A percentile compares a stretch with the other conserved stretches of the same genome.
These are phyloP conservation scores for Phytophthora sp. DNA, from an alignment of 352 stramenopile genomes.

Conservation along the genomic window DNA sequence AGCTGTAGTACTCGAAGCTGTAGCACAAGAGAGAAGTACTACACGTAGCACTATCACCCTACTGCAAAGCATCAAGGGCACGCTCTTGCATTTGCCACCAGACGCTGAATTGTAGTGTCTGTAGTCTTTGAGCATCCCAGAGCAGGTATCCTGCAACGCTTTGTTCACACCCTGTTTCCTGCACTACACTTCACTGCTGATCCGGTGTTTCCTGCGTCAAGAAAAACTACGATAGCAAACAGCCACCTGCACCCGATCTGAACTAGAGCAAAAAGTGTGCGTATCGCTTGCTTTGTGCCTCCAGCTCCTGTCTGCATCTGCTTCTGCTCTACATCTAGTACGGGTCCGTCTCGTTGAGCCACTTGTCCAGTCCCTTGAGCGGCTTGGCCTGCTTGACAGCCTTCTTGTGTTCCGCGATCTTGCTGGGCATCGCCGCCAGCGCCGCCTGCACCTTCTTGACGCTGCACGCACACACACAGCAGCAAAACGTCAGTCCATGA, in stretches of 20 bases:
- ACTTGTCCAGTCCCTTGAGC: constrained; percentile 89
- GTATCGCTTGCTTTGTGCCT: constrained; percentile 11
- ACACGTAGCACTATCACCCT: no score
- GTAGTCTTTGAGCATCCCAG: no score
- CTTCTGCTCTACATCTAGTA: constrained; percentile 61
- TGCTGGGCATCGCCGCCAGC: constrained; percentile 79
- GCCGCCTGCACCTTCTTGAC: constrained; percentile 89
- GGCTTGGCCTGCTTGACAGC: constrained; percentile 81
- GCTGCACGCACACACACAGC: constrained; percentile 25
- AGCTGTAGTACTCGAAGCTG: no score
- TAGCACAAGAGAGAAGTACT: no score
- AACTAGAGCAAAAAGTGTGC: constrained; percentile 19
- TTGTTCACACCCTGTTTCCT: no score
- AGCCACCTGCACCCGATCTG: not conserved
- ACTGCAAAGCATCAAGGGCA: no score
- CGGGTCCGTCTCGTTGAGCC: constrained; percentile 83
- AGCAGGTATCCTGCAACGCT: no score
- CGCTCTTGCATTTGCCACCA: no score
- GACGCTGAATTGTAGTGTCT: no score
- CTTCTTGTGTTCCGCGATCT: constrained; percentile 90
- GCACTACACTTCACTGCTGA: no score
- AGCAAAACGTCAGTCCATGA: not conserved
- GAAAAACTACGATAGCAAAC: not conserved
- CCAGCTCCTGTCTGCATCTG: constrained; percentile 10
- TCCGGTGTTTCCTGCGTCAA: constrained; percentile 1